Evolutionary conservation across 768 basidiomycete genomes (phyloP), one percentile per base, ranked within the genome.

Genomic region (Postia placenta): DNA sequence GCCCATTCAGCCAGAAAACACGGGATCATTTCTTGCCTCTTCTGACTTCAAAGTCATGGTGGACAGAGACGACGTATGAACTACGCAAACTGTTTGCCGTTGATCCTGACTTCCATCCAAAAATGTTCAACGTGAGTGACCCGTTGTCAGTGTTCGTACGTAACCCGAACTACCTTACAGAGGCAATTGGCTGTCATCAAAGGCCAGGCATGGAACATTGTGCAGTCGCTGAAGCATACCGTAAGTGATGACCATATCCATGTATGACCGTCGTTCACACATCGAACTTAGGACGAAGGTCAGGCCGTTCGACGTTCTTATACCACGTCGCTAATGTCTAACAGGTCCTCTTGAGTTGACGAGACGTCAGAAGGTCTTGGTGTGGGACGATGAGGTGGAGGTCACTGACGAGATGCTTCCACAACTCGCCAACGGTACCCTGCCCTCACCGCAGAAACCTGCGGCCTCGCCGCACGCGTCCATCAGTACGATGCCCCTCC

Each of bases 141-240:
- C 52, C 25, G n/a, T 7, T 45, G 35, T 41, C 15, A 30, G 51
- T 44, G 42, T 25, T 24, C 5, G 7, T 23, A n/a, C n/a, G 48
- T 51, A 30, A 45, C 48, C 42, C 39, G 23, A 45, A 33, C 25
- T 24, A n/a, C 23, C 26, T 41, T 49, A 37, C 60, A 88, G 85
- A 74, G 85, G 52, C 92, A 95, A 74, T 67, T 94, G 48, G 85
- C 90, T n/a, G 90, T 95, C 4, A 85, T 95, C 51, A 94, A 94
- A 68, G 92, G 90, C 11, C 92, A 94, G 63, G 92, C 87, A 36
- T 91, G 85, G 79, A 92, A 93, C 57, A 85, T 94, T 30, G 76
- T 93, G 2, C 86, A 92, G 62, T 91, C 87, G 1, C 68, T 92
- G 44, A 83, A 76, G 57, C 90, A 92, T 62, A 62, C 70, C 17